Evolutionary conservation across 2,329 filamentous ascomycete species (phyloP), one percentile per base, ranked within the genome.

Genomic region (Acarospora socialis): DNA sequence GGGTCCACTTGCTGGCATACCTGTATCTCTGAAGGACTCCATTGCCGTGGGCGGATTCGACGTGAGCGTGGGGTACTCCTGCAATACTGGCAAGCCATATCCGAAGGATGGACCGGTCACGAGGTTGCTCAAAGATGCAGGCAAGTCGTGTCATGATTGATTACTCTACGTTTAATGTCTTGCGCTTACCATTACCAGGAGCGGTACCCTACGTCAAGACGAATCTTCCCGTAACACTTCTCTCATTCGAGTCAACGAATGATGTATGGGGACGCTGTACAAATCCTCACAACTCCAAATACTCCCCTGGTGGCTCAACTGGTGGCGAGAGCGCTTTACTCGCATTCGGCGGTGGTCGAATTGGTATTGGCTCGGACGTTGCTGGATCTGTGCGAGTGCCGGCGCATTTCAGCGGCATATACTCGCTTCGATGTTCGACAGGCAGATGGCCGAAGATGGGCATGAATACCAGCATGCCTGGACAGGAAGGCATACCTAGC

Each of bases 191-290:
- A n/a, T 21, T 17, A 8, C 13, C 19, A 64, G 70, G 86, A 14
- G 84, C 86, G 0, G 68, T 94, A 2, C 86, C 86, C 0, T 93
- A 92, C 50, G 82, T 86, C 41, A 95, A 94, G 63, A 94, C 86
- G 1, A 90, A 90, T 40, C 53, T 92, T 2, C 87, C 86, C 4
- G 79, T 87, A 35, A 92, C 84, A 0, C 67, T 93, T 2, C 65
- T 92, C 23, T 84, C 78, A 35, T 92, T 92, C 46, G 84, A 92
- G 54, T 84, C 79, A 10, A 72, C 73, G 31, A 78, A 77, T 45
- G 70, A 74, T 38, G 62, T 94, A 13, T 95, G 86, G 82, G 86
- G 87, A 6, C 69, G 74, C 19, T 77, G 70, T 43, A 75, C 68
- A 10, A 94, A 93, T 50, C 84, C 86, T 0, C 82, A 92, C 55